Evolutionary conservation across 805 yeast species (phyloP).

Genomic region (Ogataea wickerhamii): DNA sequence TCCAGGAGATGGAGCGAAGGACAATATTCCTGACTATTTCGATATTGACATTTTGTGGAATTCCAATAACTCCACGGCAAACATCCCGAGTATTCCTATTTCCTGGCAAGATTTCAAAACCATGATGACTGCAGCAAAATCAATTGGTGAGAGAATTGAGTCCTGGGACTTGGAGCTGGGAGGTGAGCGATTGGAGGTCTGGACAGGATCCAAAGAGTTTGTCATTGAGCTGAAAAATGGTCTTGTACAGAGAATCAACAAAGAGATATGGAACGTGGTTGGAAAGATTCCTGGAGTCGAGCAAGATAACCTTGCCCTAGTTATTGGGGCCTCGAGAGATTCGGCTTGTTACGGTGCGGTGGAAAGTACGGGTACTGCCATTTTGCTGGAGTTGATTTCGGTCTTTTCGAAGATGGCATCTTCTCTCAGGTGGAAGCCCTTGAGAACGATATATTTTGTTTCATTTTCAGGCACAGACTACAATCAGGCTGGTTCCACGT

Average conservation of each 20-base stretch:
- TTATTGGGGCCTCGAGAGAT: constrained; percentile 83
- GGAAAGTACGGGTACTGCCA: constrained; percentile 71
- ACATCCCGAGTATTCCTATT: constrained; percentile 73
- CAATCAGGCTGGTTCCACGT: constrained; percentile 81
- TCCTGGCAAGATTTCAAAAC: constrained; percentile 65
- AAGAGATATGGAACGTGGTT: constrained; percentile 72
- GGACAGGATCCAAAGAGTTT: constrained; percentile 40
- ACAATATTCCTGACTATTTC: constrained; percentile 34
- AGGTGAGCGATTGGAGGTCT: constrained; percentile 33
- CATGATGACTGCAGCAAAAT: constrained; percentile 36
- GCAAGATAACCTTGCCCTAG: constrained; percentile 65
- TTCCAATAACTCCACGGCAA: constrained; percentile 53
- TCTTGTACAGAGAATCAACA: constrained; percentile 48
- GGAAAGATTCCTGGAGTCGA: constrained; percentile 80
- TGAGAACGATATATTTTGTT: constrained; percentile 75
- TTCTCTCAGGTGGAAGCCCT: constrained; percentile 73
- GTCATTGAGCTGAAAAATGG: constrained; percentile 30
- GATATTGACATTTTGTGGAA: constrained; percentile 39
- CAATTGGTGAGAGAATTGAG: constrained; percentile 36
- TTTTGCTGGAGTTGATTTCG: constrained; percentile 67
- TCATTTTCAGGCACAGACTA: constrained; percentile 82
- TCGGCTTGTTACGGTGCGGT: constrained; percentile 65
- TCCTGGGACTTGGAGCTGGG: constrained; percentile 34
- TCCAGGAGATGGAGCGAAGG: constrained; percentile 61
- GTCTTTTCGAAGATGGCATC: constrained; percentile 61